A percentile compares a stretch with the other conserved stretches of the same genome.
Evolutionary conservation across 495 filamentous ascomycete species (phyloP).

Genomic region (Penicillium egyptiacum): DNA sequence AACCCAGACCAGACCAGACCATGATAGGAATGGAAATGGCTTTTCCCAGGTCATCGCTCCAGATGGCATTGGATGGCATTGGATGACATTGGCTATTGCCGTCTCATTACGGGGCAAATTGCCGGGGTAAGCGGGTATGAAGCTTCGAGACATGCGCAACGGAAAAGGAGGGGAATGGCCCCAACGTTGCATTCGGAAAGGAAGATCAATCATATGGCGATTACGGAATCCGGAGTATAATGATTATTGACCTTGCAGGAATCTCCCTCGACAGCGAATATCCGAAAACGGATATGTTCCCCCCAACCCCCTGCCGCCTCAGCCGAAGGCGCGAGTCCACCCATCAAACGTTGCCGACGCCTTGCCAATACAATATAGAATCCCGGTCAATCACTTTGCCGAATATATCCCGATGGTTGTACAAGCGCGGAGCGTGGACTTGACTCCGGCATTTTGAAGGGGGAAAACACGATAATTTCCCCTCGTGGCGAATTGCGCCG

Average conservation of each 20-base stretch:
- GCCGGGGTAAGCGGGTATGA: conserved; percentile 7
- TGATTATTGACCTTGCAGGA: too few relatives aligned
- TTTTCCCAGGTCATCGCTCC: neutral
- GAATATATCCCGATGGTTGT: neutral
- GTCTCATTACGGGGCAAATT: neutral
- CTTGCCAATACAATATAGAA: too few relatives aligned
- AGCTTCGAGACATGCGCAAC: conserved; percentile 6
- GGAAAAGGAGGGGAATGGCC: conserved; percentile 12
- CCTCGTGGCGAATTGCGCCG: conserved; percentile 7
- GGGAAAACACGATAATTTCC: neutral
- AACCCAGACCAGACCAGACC: conserved; percentile 2
- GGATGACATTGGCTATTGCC: conserved; percentile 13
- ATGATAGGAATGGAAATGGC: neutral
- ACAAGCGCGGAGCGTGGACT: conserved; percentile 11
- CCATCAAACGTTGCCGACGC: too few relatives aligned
- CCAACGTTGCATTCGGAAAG: conserved; percentile 26
- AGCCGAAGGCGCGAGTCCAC: too few relatives aligned
- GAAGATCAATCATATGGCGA: too few relatives aligned
- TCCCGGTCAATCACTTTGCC: too few relatives aligned
- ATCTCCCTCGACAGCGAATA: too few relatives aligned
- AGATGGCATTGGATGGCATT: neutral
- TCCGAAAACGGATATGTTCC: too few relatives aligned
- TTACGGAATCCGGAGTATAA: too few relatives aligned
- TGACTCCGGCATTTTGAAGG: conserved; percentile 12
- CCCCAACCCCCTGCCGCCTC: too few relatives aligned